These are phyloP conservation scores for Zoysia japonica DNA, from an alignment of 176 grass and related monocot species.

Conservation along the genomic window DNA sequence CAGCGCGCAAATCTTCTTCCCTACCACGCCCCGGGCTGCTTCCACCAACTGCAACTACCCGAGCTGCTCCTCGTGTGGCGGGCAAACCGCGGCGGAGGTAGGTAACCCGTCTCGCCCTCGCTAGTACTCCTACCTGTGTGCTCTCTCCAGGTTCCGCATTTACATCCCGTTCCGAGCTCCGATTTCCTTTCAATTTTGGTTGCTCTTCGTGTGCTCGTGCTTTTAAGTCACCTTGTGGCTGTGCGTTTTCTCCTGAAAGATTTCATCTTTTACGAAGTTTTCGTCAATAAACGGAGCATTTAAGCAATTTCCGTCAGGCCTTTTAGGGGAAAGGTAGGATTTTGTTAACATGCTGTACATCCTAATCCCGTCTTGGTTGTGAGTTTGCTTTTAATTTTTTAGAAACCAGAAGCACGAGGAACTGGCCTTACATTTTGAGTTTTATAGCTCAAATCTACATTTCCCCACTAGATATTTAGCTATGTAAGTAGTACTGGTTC, in stretches of 20 bases:
- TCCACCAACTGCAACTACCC: not conserved
- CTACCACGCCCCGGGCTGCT: not conserved
- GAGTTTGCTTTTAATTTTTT: not conserved
- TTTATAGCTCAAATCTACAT: not conserved
- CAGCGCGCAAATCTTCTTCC: not conserved
- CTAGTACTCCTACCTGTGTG: too few relatives aligned
- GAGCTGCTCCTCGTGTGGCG: not conserved
- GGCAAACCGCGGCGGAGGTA: constrained; percentile 29
- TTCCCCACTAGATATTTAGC: not conserved
- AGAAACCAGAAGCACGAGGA: not conserved
- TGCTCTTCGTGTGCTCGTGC: not conserved
- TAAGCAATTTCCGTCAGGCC: not conserved
- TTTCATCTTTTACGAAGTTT: not conserved
- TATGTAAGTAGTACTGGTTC: not conserved
- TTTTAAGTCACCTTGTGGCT: not conserved
- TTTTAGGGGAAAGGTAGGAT: not conserved
- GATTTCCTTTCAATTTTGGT: not conserved
- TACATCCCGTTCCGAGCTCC: not conserved
- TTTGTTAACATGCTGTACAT: not conserved
- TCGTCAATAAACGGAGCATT: not conserved
- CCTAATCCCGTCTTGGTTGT: not conserved
- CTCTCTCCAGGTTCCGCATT: not conserved
- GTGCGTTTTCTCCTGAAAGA: not conserved
- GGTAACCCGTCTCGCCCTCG: constrained; percentile 31
- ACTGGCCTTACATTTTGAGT: constrained; percentile 21